Conservation (phyloP, 148 eudicot genomes). For the Gaultheria prostrata region DNA sequence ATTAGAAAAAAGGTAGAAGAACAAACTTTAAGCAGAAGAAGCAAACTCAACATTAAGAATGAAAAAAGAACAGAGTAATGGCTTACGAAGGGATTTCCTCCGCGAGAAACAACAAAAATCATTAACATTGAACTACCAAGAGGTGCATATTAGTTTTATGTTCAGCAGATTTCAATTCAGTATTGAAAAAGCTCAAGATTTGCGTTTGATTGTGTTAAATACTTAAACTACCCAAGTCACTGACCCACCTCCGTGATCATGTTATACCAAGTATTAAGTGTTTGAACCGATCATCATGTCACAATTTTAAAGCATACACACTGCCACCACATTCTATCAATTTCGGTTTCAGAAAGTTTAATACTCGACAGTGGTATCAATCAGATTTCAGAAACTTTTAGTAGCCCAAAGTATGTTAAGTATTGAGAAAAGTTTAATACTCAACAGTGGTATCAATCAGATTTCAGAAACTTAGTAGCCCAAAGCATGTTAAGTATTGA, state of each 20-base stretch:
- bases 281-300: not conserved
- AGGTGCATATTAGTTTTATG: not conserved
- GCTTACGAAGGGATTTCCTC: not conserved
- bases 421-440: not conserved
- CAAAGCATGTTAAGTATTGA: too few species aligned
- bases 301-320: not conserved
- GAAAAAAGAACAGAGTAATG: not conserved
- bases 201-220: not conserved
- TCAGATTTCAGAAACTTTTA: not conserved
- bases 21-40: not conserved
- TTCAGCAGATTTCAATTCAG: not conserved
- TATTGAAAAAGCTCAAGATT: not conserved
- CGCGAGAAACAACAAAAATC: not conserved
- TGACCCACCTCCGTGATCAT: not conserved
- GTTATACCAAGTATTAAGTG: not conserved
- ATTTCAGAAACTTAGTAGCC: too few species aligned
- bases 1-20: not conserved
- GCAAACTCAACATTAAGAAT: not conserved
- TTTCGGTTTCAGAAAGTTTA: conserved; percentile 4
- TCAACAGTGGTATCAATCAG: too few species aligned
- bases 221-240: not conserved
- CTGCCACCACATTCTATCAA: conserved; percentile 5
- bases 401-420: not conserved
- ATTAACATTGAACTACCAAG: not conserved
- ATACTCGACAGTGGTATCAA: not conserved